Percentiles rank a stretch among this genome's conserved stretches.
Conservation (phyloP, 1,139 yeast species). For the Martiniozyma asiatica region DNA sequence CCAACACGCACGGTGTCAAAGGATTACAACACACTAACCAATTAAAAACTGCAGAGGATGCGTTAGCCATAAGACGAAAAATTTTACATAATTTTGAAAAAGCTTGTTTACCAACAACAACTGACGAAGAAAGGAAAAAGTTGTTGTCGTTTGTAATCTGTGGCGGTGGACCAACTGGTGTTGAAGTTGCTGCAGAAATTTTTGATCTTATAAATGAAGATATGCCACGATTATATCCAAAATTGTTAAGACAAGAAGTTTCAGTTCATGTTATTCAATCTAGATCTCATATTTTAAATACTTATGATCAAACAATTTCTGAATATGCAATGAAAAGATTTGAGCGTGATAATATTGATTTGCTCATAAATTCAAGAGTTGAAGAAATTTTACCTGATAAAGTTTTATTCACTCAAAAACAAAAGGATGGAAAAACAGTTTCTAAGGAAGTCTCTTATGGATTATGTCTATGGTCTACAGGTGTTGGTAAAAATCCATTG, state of each 20-base stretch:
- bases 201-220: conserved; percentile 51
- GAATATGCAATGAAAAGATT: conserved; percentile 51
- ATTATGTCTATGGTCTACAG: conserved; percentile 57
- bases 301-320: conserved; percentile 49
- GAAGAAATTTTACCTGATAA: conserved; percentile 39
- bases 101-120: conserved; percentile 50
- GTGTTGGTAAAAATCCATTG: conserved; percentile 48
- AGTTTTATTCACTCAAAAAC: conserved; percentile 39
- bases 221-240: conserved; percentile 40
- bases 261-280: conserved; percentile 56
- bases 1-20: conserved; percentile 55
- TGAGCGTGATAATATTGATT: conserved; percentile 44
- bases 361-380: conserved; percentile 49
- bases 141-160: conserved; percentile 51
- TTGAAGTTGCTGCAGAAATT: conserved; percentile 56
- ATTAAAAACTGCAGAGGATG: conserved; percentile 55
- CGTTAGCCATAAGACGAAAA: conserved; percentile 40
- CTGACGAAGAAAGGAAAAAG: conserved; percentile 45
- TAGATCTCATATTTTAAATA: conserved; percentile 49
- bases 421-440: conserved; percentile 21
- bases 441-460: conserved; percentile 45
- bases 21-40: conserved; percentile 48
- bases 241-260: conserved; percentile 42
- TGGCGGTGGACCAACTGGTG: conserved; percentile 68
- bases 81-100: conserved; percentile 42